These are phyloP conservation scores for Penicillium sp. DNA, from an alignment of 2,329 filamentous ascomycete species.

Conservation along the genomic window DNA sequence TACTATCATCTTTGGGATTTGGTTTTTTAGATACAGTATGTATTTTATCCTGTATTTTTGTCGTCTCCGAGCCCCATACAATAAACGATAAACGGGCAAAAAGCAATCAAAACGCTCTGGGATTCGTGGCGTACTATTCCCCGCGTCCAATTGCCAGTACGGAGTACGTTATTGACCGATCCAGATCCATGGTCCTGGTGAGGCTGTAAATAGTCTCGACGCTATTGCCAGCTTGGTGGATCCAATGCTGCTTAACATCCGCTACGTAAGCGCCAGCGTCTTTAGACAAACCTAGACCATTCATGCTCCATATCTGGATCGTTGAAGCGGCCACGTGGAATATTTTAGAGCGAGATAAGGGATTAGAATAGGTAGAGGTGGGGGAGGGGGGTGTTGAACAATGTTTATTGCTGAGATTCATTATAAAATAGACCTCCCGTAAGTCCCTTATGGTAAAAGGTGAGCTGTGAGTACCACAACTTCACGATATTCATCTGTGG, in stretches of 20 bases:
- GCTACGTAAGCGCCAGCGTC: not conserved
- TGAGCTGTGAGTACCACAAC: not conserved
- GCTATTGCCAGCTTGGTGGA: not conserved
- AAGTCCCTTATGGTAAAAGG: not conserved
- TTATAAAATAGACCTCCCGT: not conserved
- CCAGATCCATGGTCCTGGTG: not conserved
- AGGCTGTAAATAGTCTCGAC: not conserved
- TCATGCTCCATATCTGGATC: not conserved
- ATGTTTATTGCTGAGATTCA: not conserved
- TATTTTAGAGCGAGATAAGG: not conserved
- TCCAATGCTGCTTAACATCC: not conserved
- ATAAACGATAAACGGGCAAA: not conserved
- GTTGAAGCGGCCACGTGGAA: not conserved
- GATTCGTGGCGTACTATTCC: not conserved
- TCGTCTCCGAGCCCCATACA: not conserved
- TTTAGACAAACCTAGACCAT: not conserved
- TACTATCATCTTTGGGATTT: too few species aligned
- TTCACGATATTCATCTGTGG: not conserved
- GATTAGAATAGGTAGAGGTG: too few species aligned
- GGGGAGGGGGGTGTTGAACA: too few species aligned
- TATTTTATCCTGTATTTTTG: not conserved
- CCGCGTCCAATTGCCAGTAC: not conserved
- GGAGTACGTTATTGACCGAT: not conserved
- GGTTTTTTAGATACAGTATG: not conserved
- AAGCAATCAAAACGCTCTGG: not conserved